Base-by-base conservation (phyloP, 352 stramenopile genomes). In the Pythium folliculosum region DNA sequence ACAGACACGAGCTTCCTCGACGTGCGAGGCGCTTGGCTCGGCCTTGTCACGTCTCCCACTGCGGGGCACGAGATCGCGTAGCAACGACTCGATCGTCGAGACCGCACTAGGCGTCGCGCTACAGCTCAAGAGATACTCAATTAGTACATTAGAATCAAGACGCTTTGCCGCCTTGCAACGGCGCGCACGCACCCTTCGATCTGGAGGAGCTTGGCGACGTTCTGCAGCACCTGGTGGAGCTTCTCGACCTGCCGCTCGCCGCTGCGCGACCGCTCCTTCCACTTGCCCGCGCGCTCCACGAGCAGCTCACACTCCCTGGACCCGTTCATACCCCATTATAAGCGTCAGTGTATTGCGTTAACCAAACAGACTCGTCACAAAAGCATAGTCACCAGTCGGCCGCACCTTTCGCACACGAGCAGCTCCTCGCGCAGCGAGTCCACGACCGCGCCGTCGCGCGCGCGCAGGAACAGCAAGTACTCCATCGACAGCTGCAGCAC, bases 401-500 rank as follows among this genome's bases (percentile, higher is more conserved):
- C n/a, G 63, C 59, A 65, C 67, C 50, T 83, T 72, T 63, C 80
- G 67, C 22, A 70, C 56, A 25, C 62, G 50, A 59, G 32, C 37
- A 90, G 67, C 62, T 93, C 78, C 40, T 88, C 64, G 8, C 69
- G 65, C 22, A 90, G 59, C 19, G 79, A 77, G 32, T 91, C 75
- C 8, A 93, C 55, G 32, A 89, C 67, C 16, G 80, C 62, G 7
- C 74, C 70, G 40, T 91, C 85, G 22, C 78, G 65, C 8, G 82
- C 71, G 1, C 85, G 70, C 67, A 91, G 77, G 63, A 82, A 94
- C 14, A 92, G 78, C 59, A 94, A 32, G 71, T 86, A 94, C 65
- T 94, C 85, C 78, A 89, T 90, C 10, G 85, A 59, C 43, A 94
- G 67, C 70, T 94, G 85, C 27, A 94, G 54, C 40, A 91, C 51